Conservation (phyloP, 2,329 filamentous ascomycete species). For the Sporothrix pallida region DNA sequence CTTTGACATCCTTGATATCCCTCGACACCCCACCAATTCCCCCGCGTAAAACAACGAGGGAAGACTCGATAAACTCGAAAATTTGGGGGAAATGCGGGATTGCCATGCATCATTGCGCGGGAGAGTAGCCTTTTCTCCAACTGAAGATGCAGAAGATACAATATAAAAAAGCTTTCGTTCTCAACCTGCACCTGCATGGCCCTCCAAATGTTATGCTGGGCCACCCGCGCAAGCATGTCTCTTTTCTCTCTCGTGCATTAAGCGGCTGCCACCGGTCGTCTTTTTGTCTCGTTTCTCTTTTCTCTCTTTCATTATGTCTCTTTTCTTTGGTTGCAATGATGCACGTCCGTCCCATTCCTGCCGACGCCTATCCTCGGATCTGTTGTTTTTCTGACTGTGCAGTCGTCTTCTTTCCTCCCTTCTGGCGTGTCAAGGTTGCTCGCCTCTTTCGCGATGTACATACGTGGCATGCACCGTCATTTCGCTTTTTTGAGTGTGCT, state of each 20-base stretch:
- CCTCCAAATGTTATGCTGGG: not conserved
- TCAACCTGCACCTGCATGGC: not conserved
- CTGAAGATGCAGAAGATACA: not conserved
- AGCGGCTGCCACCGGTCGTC: slow-evolving; percentile 6
- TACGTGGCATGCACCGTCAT: not conserved
- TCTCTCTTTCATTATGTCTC: not conserved
- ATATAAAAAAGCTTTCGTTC: not conserved
- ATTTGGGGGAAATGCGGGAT: not conserved
- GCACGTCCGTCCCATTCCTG: not conserved
- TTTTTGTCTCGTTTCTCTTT: not conserved
- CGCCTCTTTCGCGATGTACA: slow-evolving; percentile 2
- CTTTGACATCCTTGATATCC: not conserved
- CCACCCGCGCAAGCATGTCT: slow-evolving; percentile 4
- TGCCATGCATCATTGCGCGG: not conserved
- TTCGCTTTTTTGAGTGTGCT: too few relatives aligned
- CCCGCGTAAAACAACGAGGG: slow-evolving; percentile 23
- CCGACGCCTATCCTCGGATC: slow-evolving; percentile 14
- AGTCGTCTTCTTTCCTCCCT: too few relatives aligned
- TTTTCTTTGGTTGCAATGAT: not conserved
- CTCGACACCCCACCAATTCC: slow-evolving; percentile 19
- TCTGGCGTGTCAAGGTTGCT: not conserved
- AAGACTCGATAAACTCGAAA: not conserved
- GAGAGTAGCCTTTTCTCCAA: slow-evolving; percentile 14
- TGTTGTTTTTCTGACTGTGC: not conserved
- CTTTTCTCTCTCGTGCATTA: slow-evolving; percentile 19